A percentile compares a stretch with the other conserved stretches of the same genome.
These are phyloP conservation scores for Pleurotus djamor DNA, from an alignment of 768 basidiomycete genomes.

Conservation along the genomic window DNA sequence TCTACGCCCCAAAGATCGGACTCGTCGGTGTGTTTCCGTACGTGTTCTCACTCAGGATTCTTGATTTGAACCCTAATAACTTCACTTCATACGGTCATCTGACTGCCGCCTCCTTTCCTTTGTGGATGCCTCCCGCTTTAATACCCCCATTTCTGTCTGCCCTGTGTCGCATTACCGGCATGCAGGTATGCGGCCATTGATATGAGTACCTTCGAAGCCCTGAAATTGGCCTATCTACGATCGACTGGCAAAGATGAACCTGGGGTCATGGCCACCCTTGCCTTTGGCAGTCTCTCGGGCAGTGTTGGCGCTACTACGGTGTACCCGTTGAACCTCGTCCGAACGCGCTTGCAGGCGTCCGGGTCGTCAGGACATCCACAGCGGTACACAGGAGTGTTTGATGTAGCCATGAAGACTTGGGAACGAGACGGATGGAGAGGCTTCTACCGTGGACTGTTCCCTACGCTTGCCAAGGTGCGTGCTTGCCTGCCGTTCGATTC, in stretches of 20 bases:
- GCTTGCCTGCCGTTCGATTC: neutral
- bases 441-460: slow-evolving; percentile 90
- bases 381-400: slow-evolving; percentile 82
- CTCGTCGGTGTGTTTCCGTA: slow-evolving; percentile 96
- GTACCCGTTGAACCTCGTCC: slow-evolving; percentile 88
- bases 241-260: slow-evolving; percentile 91
- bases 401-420: slow-evolving; percentile 81
- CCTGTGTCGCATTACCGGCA: too few species aligned
- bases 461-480: slow-evolving; percentile 86
- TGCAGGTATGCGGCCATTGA: slow-evolving; percentile 95
- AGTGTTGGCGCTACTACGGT: slow-evolving; percentile 93
- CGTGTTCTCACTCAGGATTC: slow-evolving; percentile 20
- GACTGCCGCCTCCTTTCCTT: neutral
- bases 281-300: slow-evolving; percentile 92
- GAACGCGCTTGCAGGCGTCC: slow-evolving; percentile 94
- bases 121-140: neutral
- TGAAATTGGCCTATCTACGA: slow-evolving; percentile 86
- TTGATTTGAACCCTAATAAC: slow-evolving; percentile 1
- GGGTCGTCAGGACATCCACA: slow-evolving; percentile 96
- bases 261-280: slow-evolving; percentile 79
- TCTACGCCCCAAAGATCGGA: slow-evolving; percentile 63
- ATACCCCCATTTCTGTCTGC: neutral
- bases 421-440: slow-evolving; percentile 89
- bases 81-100: neutral
- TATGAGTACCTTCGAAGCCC: slow-evolving; percentile 95